These are phyloP conservation scores for Cyanidioschyzon merolae DNA, from an alignment of 23 red algal genomes.

Conservation along the genomic window DNA sequence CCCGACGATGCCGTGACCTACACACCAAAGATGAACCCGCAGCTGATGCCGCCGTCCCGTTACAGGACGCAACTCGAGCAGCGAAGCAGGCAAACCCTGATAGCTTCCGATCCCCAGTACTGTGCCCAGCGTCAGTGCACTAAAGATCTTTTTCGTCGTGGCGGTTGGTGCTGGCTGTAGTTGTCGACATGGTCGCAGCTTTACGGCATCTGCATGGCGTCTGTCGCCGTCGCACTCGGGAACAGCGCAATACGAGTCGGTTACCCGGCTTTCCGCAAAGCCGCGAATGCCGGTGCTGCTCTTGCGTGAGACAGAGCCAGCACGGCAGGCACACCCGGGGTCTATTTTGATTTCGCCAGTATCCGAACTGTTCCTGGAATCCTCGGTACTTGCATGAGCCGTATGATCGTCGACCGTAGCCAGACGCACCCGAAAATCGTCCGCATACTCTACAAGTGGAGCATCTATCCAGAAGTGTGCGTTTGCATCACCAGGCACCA, in stretches of 20 bases:
- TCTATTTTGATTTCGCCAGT: neutral
- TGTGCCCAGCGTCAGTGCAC: conserved; percentile 24
- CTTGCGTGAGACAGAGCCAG: neutral
- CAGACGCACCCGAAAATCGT: conserved; percentile 8
- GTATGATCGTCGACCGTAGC: neutral
- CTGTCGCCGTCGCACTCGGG: neutral
- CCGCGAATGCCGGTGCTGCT: neutral
- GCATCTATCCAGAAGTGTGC: neutral
- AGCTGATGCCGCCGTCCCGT: conserved; percentile 82
- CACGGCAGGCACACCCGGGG: neutral
- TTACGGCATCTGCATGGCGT: neutral
- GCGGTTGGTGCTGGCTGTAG: neutral
- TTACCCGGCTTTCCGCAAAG: neutral
- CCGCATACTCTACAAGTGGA: neutral
- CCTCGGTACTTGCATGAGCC: neutral
- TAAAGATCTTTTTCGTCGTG: neutral
- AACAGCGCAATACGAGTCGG: too few species aligned
- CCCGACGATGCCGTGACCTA: conserved; percentile 60
- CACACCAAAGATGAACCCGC: conserved; percentile 41
- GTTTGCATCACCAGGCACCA: neutral
- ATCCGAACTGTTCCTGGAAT: neutral
- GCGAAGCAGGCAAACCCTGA: conserved; percentile 24
- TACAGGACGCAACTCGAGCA: conserved; percentile 29
- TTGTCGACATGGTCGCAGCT: neutral
- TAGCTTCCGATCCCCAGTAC: conserved; percentile 29